phyloP scores from a whole-genome alignment of 2,329 filamentous ascomycete genomes.

The Rhinocladiella similis region DNA sequence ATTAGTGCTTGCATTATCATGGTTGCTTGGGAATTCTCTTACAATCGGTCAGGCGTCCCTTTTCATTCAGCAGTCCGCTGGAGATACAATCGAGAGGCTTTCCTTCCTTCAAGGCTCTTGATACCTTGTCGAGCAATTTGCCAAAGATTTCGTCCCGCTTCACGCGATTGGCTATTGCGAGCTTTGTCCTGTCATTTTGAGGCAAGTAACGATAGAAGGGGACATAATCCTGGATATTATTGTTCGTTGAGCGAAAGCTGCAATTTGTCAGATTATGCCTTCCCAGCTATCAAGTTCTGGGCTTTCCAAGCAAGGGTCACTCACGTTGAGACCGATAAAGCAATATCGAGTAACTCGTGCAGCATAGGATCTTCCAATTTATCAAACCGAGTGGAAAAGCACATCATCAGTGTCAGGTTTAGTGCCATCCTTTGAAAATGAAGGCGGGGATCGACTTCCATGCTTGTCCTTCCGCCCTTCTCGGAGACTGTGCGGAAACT shows the following conservation, averaged over 20 bases:
- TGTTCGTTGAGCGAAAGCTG: slow-evolving; percentile 2
- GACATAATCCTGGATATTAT: background rate
- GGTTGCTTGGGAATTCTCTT: background rate
- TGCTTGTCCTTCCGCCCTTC: background rate
- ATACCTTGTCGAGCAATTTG: background rate
- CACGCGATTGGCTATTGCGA: background rate
- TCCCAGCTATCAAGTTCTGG: too few species aligned
- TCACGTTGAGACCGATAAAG: background rate
- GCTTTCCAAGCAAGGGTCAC: background rate
- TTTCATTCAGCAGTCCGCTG: background rate
- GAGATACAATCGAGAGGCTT: background rate
- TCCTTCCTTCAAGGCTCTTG: background rate
- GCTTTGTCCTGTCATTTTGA: background rate
- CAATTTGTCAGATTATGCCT: background rate
- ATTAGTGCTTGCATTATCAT: background rate
- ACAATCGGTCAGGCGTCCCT: background rate
- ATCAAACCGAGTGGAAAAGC: background rate
- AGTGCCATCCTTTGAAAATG: background rate
- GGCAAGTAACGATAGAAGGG: background rate
- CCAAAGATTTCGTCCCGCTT: background rate
- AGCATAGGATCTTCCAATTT: background rate
- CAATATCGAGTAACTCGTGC: background rate
- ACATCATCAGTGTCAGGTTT: slow-evolving; percentile 5
- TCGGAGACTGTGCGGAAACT: too few species aligned
- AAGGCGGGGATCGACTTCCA: background rate